These are phyloP conservation scores for Rubus parviflorus DNA, from an alignment of 306 rosid genomes.

Conservation along the genomic window DNA sequence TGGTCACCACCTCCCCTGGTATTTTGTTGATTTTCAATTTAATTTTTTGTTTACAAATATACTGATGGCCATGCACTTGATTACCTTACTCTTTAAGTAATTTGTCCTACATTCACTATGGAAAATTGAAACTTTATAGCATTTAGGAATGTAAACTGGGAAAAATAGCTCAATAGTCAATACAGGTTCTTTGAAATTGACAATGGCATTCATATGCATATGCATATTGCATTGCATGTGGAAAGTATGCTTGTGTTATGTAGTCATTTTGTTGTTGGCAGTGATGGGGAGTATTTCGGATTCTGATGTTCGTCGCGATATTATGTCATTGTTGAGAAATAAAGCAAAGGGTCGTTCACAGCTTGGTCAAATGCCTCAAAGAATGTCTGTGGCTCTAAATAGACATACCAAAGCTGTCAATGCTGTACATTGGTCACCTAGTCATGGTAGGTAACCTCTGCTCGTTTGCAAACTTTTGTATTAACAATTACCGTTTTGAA, in stretches of 20 bases:
- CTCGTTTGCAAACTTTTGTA: not conserved
- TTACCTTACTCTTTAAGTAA: not conserved
- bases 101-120: not conserved
- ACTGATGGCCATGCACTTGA: not conserved
- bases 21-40: constrained; percentile 11
- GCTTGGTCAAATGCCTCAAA: constrained; percentile 38
- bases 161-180: not conserved
- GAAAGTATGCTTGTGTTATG: not conserved
- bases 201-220: not conserved
- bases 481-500: not conserved
- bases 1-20: constrained; percentile 47
- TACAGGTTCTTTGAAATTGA: not conserved
- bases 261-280: constrained; percentile 24
- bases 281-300: constrained; percentile 60
- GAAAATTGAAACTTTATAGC: not conserved
- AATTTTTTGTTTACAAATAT: not conserved
- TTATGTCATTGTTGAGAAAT: constrained; percentile 53
- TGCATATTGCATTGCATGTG: not conserved
- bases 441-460: constrained; percentile 49
- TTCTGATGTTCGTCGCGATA: constrained; percentile 47
- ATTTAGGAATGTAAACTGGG: not conserved
- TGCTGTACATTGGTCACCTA: constrained; percentile 79
- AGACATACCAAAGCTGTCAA: constrained; percentile 70
- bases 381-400: constrained; percentile 43
- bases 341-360: constrained; percentile 38